These are phyloP conservation scores for Botryotinia calthae DNA, from an alignment of 2,329 filamentous ascomycete species.

Conservation along the genomic window DNA sequence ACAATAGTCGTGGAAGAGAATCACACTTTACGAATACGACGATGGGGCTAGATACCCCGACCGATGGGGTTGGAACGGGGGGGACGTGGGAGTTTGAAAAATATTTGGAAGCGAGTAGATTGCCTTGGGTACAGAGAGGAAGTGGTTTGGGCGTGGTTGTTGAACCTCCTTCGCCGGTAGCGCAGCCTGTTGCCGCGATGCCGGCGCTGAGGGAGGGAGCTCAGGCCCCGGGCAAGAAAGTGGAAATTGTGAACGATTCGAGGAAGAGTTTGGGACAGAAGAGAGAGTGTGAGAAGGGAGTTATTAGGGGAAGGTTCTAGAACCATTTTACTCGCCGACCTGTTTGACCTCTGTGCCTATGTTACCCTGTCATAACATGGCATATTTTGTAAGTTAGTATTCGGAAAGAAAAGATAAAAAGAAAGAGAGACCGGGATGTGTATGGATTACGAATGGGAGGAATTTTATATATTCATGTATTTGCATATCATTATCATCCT, in stretches of 20 bases:
- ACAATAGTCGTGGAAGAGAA: not conserved
- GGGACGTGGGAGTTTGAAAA: slow-evolving; percentile 17
- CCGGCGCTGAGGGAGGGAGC: not conserved
- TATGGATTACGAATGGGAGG: not conserved
- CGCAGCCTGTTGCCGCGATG: not conserved
- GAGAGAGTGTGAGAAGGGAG: not conserved
- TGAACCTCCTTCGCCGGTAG: not conserved
- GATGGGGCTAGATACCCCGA: not conserved
- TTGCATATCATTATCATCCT: not conserved
- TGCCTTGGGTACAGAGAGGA: not conserved
- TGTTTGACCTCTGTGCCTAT: not conserved
- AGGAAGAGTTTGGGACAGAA: not conserved
- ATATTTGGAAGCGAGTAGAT: not conserved
- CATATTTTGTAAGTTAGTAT: not conserved
- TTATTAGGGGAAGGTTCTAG: not conserved
- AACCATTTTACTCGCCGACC: not conserved
- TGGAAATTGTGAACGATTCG: not conserved
- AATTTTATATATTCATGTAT: not conserved
- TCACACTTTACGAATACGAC: slow-evolving; percentile 9
- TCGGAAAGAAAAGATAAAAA: not conserved
- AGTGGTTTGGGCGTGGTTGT: not conserved
- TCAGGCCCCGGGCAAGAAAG: not conserved
- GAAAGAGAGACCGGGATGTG: not conserved
- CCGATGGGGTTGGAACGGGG: not conserved
- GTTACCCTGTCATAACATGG: not conserved